Evolutionary conservation across 2,329 filamentous ascomycete genomes (phyloP), one percentile per base, ranked within the genome.

Genomic region (Ophiostoma tasmaniense): DNA sequence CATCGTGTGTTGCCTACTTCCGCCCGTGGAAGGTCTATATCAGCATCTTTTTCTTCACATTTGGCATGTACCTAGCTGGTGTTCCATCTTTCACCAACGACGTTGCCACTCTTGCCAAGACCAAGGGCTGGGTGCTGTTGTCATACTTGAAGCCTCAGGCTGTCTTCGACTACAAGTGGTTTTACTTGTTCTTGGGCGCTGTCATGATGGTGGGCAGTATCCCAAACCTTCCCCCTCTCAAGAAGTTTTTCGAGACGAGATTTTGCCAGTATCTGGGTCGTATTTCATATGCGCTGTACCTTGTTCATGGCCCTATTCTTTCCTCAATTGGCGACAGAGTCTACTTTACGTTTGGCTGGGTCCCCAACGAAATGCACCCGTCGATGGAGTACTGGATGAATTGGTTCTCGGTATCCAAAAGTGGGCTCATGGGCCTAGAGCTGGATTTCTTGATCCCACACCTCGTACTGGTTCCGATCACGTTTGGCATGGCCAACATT

Each of bases 131-230:
- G 87, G 81, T 83, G 71, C 86, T 81, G 72, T 77, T 89, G 17
- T 86, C 86, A 0, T 82, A 81, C 70, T 78, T 90, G 69, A 89
- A 88, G 70, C 87, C 88, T 0, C 86, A 89, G 74, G 87, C 87
- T 1, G 84, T 88, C 13, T 89, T 81, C 72, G 86, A 89, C 74
- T 83, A 82, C 74, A 90, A 89, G 76, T 90, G 87, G 87, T 89
- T 89, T 77, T 90, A 83, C 74, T 81, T 90, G 2, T 88, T 88
- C 75, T 85, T 82, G 79, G 87, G 86, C 0, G 81, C 87, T 0
- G 78, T 80, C 30, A 80, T 88, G 67, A 75, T 88, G 0, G 82
- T 91, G 0, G 79, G 83, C 0, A 80, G 83, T 0, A 78, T 86
- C 2, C 84, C 85, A 7, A 84, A 84, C n/a, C 81, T 90, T n/a